phyloP scores from a whole-genome alignment of 179 eudicot genomes.

The Silene vulgaris region DNA sequence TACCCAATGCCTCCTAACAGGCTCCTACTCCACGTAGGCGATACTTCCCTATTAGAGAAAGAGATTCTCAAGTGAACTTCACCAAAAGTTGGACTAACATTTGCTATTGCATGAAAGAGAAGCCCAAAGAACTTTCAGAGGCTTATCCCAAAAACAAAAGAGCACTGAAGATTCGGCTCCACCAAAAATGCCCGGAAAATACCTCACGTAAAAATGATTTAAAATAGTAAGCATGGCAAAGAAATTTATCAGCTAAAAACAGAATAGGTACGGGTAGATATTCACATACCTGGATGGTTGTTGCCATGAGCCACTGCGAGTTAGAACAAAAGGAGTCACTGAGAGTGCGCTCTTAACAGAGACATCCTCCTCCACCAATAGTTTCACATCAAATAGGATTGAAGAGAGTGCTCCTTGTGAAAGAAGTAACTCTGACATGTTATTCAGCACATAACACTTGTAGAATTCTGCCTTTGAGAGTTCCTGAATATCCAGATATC shows the following conservation, averaged over 20 bases:
- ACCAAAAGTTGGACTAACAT: neutral
- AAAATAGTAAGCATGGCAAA: neutral
- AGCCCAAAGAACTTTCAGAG: neutral
- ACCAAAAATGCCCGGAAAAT: neutral
- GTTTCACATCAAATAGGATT: conserved; percentile 61
- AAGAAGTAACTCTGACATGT: conserved; percentile 67
- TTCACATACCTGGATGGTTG: conserved; percentile 77
- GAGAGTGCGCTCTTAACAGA: conserved; percentile 61
- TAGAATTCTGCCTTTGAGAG: conserved; percentile 68
- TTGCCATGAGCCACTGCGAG: conserved; percentile 71
- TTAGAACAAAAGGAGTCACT: conserved; percentile 69
- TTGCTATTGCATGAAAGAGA: neutral
- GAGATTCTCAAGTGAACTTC: neutral
- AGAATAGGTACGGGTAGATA: neutral
- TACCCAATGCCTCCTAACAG: conserved; percentile 5
- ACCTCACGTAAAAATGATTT: neutral
- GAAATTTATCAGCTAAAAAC: neutral
- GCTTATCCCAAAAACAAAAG: neutral
- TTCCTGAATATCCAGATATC: conserved; percentile 55
- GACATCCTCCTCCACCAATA: conserved; percentile 65
- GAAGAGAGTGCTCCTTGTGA: conserved; percentile 58
- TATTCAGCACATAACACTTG: conserved; percentile 68
- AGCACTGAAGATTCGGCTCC: neutral
- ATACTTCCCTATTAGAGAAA: conserved; percentile 1
- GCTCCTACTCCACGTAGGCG: neutral